A percentile compares a stretch with the other conserved stretches of the same genome.
Conservation (phyloP, 139 green algal species). For the Tetradesmus lagerheimii region DNA sequence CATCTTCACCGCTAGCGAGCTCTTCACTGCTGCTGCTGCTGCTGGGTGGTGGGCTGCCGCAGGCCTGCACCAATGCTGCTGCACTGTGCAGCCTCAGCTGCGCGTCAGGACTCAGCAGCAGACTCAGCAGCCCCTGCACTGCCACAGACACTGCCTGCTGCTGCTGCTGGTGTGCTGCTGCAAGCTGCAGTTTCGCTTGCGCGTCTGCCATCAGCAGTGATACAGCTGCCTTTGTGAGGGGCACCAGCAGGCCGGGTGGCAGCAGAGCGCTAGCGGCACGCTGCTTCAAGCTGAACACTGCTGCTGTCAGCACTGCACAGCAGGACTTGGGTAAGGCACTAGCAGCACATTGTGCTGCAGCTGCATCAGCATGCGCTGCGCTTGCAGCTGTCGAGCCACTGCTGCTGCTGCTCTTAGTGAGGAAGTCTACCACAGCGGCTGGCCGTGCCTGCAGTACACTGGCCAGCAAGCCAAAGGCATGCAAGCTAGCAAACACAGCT, state of each 20-base stretch:
- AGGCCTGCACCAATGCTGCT: constrained; percentile 31
- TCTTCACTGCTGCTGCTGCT: constrained; percentile 33
- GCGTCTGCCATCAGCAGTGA: neutral
- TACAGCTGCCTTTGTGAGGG: neutral
- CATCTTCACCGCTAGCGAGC: neutral
- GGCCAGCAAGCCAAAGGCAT: neutral
- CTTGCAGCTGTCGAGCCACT: neutral
- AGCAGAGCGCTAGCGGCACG: neutral
- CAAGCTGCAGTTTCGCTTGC: neutral
- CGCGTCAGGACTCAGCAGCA: constrained; percentile 10
- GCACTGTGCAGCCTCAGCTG: constrained; percentile 12
- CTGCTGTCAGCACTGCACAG: neutral
- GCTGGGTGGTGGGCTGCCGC: neutral
- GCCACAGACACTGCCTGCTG: neutral
- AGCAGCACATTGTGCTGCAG: neutral
- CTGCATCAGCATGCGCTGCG: neutral
- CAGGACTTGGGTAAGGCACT: neutral
- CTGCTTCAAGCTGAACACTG: constrained; percentile 32
- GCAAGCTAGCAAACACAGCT: constrained; percentile 3
- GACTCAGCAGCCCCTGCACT: neutral
- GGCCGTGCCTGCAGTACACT: constrained; percentile 10
- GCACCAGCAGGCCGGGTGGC: neutral
- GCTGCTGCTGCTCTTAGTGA: neutral
- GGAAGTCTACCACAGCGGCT: neutral
- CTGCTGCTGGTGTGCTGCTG: neutral